phyloP scores from a whole-genome alignment of 2,329 filamentous ascomycete genomes.

The Cryphonectria carpinicola region DNA sequence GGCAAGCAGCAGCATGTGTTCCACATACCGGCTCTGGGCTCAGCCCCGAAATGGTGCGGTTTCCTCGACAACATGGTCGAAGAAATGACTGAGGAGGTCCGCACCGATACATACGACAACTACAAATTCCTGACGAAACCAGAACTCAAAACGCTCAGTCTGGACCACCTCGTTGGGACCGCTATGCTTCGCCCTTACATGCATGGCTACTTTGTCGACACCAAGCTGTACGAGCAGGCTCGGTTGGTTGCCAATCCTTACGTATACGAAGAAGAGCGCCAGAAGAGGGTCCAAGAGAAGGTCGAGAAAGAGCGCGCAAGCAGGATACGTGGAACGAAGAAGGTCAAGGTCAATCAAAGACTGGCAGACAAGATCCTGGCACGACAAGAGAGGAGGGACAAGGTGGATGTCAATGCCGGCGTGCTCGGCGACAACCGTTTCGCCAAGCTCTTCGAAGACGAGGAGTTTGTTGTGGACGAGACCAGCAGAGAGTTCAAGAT shows the following conservation, averaged over 20 bases:
- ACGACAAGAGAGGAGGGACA: constrained; percentile 63
- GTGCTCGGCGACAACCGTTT: constrained; percentile 87
- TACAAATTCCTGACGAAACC: constrained; percentile 95
- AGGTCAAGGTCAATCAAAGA: constrained; percentile 94
- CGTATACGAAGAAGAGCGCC: constrained; percentile 88
- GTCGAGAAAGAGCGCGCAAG: constrained; percentile 97
- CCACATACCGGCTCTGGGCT: constrained; percentile 90
- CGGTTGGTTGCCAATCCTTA: constrained; percentile 91
- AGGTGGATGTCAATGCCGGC: constrained; percentile 63
- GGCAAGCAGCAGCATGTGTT: constrained; percentile 94
- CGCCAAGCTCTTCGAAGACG: constrained; percentile 85
- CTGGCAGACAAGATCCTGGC: constrained; percentile 75
- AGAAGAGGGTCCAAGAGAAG: constrained; percentile 90
- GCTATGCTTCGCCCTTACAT: constrained; percentile 93
- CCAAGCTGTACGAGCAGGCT: constrained; percentile 94
- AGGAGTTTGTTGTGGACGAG: constrained; percentile 92
- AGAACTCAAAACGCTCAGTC: constrained; percentile 81
- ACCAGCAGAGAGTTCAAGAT: constrained; percentile 82
- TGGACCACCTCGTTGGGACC: constrained; percentile 88
- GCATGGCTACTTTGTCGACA: constrained; percentile 98
- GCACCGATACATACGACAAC: constrained; percentile 91
- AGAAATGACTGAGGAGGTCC: constrained; percentile 89
- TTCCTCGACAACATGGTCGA: constrained; percentile 98
- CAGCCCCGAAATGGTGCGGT: constrained; percentile 92
- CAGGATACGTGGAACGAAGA: constrained; percentile 91